phyloP scores from a whole-genome alignment of 345 rosid species.

The Gossypium stocksii region DNA sequence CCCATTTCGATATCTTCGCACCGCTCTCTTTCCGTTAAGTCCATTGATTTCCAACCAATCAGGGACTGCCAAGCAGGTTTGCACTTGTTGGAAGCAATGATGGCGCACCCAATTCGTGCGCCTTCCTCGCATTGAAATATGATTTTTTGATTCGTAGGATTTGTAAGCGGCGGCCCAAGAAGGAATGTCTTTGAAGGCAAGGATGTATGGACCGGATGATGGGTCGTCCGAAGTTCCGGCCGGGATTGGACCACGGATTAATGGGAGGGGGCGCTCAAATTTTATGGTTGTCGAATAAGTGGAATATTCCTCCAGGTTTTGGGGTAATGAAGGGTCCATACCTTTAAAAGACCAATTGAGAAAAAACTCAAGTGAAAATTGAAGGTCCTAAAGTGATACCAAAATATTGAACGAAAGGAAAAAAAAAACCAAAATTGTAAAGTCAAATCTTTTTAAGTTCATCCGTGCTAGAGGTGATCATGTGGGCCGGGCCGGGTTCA shows the following conservation, averaged over 20 bases:
- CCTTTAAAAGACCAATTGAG: too few relatives aligned
- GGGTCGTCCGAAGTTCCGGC: constrained; percentile 42
- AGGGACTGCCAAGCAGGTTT: constrained; percentile 62
- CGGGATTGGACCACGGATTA: constrained; percentile 61
- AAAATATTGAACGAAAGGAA: too few relatives aligned
- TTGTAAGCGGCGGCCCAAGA: constrained; percentile 62
- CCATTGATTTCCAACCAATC: constrained; percentile 26
- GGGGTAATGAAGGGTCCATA: constrained; percentile 19
- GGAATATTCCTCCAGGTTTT: constrained; percentile 51
- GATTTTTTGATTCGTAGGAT: constrained; percentile 39
- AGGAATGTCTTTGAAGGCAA: constrained; percentile 55
- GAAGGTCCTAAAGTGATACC: not conserved
- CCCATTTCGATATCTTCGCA: constrained; percentile 80
- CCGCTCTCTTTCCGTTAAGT: constrained; percentile 56
- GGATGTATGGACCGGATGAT: constrained; percentile 41
- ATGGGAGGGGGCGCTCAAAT: constrained; percentile 54
- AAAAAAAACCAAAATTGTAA: not conserved
- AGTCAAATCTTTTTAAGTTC: not conserved
- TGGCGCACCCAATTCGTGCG: constrained; percentile 77
- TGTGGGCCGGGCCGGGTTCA: too few relatives aligned
- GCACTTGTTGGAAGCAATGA: constrained; percentile 66
- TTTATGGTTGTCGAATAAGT: constrained; percentile 48
- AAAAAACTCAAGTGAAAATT: not conserved
- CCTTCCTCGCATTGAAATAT: constrained; percentile 72
- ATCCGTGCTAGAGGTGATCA: too few relatives aligned